Conservation (phyloP, 495 filamentous ascomycete species). For the Penicillium odoratum region DNA sequence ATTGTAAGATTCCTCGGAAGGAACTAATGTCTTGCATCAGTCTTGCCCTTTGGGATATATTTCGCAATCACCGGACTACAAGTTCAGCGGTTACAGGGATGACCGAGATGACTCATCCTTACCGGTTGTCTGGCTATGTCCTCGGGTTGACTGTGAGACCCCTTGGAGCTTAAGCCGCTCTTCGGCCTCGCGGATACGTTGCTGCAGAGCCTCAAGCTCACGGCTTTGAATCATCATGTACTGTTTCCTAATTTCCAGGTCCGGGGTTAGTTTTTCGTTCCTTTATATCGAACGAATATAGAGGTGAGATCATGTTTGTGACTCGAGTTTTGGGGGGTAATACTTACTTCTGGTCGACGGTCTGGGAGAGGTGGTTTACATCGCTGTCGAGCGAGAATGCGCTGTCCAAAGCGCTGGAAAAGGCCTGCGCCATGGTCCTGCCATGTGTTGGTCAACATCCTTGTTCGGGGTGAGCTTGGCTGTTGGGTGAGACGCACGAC, state of each 20-base stretch:
- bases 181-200: slow-evolving; percentile 81
- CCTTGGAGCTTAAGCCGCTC: slow-evolving; percentile 62
- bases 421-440: slow-evolving; percentile 85
- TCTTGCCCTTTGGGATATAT: not conserved
- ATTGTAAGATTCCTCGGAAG: slow-evolving; percentile 3
- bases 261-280: slow-evolving; percentile 1
- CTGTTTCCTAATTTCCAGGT: slow-evolving; percentile 47
- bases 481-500: slow-evolving; percentile 60
- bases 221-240: slow-evolving; percentile 73
- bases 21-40: slow-evolving; percentile 7
- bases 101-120: slow-evolving; percentile 24
- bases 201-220: slow-evolving; percentile 85
- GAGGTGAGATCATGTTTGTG: not conserved
- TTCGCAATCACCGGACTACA: no score
- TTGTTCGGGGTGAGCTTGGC: slow-evolving; percentile 8
- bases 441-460: slow-evolving; percentile 27
- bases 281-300: not conserved
- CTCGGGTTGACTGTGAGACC: slow-evolving; percentile 3
- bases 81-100: not conserved
- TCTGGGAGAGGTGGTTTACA: slow-evolving; percentile 71
- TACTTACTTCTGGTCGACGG: slow-evolving; percentile 81
- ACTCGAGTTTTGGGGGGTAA: not conserved
- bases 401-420: slow-evolving; percentile 83
- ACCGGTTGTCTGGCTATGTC: slow-evolving; percentile 24
- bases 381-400: slow-evolving; percentile 83